Percentiles rank a stretch among this genome's conserved stretches.
These are phyloP conservation scores for Pseudogymnoascus verrucosus DNA, from an alignment of 2,329 filamentous ascomycete genomes.

Conservation along the genomic window DNA sequence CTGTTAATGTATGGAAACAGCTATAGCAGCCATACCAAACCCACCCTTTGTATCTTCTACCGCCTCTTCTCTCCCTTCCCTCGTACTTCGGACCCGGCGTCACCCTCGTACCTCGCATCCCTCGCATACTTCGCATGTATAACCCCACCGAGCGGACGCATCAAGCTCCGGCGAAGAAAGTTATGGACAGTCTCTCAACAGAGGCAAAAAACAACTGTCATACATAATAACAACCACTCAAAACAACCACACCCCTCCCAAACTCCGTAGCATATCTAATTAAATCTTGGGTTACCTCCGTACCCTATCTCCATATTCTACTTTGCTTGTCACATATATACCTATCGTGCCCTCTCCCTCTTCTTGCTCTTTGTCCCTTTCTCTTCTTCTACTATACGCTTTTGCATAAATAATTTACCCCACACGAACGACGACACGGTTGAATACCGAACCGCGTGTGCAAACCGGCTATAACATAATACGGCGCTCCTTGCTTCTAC, in stretches of 20 bases:
- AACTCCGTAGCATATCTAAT: neutral
- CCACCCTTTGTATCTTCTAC: neutral
- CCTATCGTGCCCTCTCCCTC: neutral
- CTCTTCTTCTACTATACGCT: neutral
- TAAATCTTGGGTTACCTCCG: neutral
- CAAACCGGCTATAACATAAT: neutral
- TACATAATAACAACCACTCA: too few species aligned
- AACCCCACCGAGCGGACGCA: neutral
- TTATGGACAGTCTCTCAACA: neutral
- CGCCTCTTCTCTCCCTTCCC: too few species aligned
- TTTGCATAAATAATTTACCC: neutral
- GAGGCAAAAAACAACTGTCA: neutral
- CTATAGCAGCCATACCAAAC: too few species aligned
- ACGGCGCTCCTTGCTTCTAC: neutral
- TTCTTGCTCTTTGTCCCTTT: neutral
- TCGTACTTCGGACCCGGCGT: neutral
- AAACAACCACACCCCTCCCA: neutral
- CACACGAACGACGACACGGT: neutral
- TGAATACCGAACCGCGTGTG: neutral
- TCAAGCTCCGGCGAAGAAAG: neutral
- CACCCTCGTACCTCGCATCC: neutral
- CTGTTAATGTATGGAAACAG: too few species aligned
- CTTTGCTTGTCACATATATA: neutral
- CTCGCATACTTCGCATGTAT: neutral
- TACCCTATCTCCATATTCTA: neutral